Conservation (phyloP, 345 rosid species). For the Rubroshorea leprosula region DNA sequence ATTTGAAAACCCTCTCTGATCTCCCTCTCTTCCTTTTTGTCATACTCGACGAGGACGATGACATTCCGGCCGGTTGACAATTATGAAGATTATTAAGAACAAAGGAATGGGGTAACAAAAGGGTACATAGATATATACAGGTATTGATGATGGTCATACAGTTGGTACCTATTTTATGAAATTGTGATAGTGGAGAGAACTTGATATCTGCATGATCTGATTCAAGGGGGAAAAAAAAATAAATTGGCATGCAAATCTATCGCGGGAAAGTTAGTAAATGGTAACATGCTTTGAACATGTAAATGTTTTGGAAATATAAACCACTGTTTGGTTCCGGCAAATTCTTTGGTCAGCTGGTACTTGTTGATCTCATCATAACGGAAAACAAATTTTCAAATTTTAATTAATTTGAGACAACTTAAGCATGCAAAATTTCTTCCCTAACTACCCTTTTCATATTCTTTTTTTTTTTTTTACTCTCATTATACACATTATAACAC, state of each 20-base stretch:
- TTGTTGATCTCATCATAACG: slow-evolving; percentile 12
- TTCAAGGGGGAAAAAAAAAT: slow-evolving; percentile 22
- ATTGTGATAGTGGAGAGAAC: slow-evolving; percentile 14
- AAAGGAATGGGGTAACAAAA: not conserved
- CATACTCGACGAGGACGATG: not conserved
- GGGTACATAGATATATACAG: slow-evolving; percentile 12
- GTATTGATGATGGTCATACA: slow-evolving; percentile 29
- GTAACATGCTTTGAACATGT: slow-evolving; percentile 49
- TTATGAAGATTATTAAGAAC: not conserved
- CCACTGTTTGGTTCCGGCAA: slow-evolving; percentile 39
- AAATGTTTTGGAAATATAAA: slow-evolving; percentile 20
- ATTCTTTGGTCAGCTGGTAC: slow-evolving; percentile 39
- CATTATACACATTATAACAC: too few species aligned
- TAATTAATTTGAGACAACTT: too few species aligned
- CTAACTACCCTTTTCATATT: not conserved
- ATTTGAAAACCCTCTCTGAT: slow-evolving; percentile 54
- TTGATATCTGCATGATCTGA: slow-evolving; percentile 46
- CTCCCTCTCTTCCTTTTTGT: slow-evolving; percentile 66
- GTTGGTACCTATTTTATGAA: slow-evolving; percentile 32
- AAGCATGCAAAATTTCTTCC: not conserved
- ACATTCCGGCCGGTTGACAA: not conserved
- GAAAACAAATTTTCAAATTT: not conserved
- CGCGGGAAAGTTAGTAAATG: slow-evolving; percentile 36
- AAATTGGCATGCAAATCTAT: slow-evolving; percentile 43
- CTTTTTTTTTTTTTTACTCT: too few species aligned